phyloP scores from a whole-genome alignment of 305 asterid species.

The Withania somnifera region DNA sequence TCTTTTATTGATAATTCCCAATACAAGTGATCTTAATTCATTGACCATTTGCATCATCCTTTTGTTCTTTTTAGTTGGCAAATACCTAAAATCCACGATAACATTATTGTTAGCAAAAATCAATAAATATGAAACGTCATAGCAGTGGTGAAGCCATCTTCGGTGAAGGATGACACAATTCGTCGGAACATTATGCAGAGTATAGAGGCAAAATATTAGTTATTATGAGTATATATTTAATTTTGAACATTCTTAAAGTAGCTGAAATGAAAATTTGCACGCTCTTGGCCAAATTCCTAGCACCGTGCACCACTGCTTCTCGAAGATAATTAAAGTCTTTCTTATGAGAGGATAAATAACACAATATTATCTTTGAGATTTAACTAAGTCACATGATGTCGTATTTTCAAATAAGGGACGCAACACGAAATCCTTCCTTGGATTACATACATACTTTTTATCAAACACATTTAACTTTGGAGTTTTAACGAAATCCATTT shows the following conservation, averaged over 20 bases:
- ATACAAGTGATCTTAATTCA: constrained; percentile 14
- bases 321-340: neutral
- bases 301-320: neutral
- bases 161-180: too few species aligned
- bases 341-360: neutral
- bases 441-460: too few species aligned
- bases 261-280: too few species aligned
- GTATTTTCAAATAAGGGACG: neutral
- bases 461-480: too few species aligned
- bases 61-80: constrained; percentile 26
- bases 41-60: constrained; percentile 24
- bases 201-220: too few species aligned
- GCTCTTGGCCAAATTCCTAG: too few species aligned
- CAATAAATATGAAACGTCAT: neutral
- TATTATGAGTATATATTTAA: too few species aligned
- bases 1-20: constrained; percentile 22
- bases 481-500: too few species aligned
- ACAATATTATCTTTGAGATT: neutral
- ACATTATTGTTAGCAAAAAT: neutral
- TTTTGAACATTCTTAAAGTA: too few species aligned
- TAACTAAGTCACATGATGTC: neutral
- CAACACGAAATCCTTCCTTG: neutral
- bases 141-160: too few species aligned
- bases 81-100: constrained; percentile 9
- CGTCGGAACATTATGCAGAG: too few species aligned